A percentile compares a stretch with the other conserved stretches of the same genome.
Conservation (phyloP, 345 rosid species). For the Salix brachista region DNA sequence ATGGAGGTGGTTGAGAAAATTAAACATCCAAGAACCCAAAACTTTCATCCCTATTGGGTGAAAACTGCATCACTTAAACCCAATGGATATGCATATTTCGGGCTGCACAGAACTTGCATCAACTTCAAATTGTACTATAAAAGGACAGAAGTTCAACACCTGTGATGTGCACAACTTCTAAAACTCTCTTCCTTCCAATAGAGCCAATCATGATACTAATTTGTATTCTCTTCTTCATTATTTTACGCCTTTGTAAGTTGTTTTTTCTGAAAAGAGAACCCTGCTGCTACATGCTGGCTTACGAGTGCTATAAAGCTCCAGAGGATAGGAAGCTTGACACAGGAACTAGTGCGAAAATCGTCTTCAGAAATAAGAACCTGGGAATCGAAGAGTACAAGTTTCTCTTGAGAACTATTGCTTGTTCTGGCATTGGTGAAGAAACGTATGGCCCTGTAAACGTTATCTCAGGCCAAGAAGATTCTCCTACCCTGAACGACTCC, state of each 20-base stretch:
- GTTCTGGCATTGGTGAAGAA: constrained; percentile 70
- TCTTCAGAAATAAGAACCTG: constrained; percentile 49
- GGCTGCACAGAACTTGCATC: not conserved
- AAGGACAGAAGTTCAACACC: not conserved
- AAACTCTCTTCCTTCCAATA: constrained; percentile 14
- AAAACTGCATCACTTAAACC: not conserved
- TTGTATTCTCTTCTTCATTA: constrained; percentile 23
- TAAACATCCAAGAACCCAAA: not conserved
- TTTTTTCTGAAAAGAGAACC: constrained; percentile 29
- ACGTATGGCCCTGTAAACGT: constrained; percentile 58
- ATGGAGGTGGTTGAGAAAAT: not conserved
- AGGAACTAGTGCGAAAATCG: constrained; percentile 36
- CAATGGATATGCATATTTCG: not conserved
- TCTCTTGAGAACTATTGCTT: constrained; percentile 50
- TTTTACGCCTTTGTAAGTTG: constrained; percentile 28
- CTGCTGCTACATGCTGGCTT: constrained; percentile 60
- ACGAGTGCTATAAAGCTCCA: constrained; percentile 55
- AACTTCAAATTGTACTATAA: not conserved
- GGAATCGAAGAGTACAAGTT: constrained; percentile 64
- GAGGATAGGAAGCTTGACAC: constrained; percentile 52
- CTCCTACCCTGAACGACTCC: constrained; percentile 39
- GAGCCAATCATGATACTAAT: constrained; percentile 27
- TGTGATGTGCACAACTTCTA: not conserved
- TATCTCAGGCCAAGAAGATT: constrained; percentile 47
- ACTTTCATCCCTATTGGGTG: not conserved